Percentiles rank a stretch among this genome's conserved stretches.
Conservation (phyloP, 352 stramenopile genomes). For the Globisporangium megalacanthum region DNA sequence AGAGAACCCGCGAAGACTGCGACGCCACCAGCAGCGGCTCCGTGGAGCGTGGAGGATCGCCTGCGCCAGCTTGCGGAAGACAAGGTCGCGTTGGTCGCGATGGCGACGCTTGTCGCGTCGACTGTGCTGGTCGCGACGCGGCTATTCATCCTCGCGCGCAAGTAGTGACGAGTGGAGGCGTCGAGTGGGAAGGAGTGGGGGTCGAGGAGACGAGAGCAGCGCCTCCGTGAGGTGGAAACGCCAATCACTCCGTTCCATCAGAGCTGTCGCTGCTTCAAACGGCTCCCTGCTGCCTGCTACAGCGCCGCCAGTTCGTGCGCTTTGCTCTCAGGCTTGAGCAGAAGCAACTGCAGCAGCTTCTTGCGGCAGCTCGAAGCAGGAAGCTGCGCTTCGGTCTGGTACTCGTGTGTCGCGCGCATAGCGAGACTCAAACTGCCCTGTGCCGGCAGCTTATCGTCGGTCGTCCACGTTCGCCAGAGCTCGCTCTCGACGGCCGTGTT, state of each 20-base stretch:
- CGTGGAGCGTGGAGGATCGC: background rate
- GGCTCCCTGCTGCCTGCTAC: background rate
- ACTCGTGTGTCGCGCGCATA: slow-evolving; percentile 29
- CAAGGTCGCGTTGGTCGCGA: slow-evolving; percentile 40
- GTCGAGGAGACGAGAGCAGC: background rate
- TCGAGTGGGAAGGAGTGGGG: too few relatives aligned
- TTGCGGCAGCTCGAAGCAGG: slow-evolving; percentile 40
- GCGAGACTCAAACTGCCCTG: slow-evolving; percentile 40
- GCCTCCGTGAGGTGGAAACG: background rate
- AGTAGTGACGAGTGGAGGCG: slow-evolving; percentile 9
- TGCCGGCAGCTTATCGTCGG: slow-evolving; percentile 45
- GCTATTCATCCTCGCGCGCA: slow-evolving; percentile 30
- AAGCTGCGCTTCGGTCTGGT: slow-evolving; percentile 50
- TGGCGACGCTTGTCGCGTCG: slow-evolving; percentile 46
- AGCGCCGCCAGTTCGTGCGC: slow-evolving; percentile 23
- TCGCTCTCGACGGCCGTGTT: slow-evolving; percentile 30
- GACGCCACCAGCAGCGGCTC: background rate
- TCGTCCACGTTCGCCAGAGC: slow-evolving; percentile 51
- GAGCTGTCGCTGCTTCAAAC: background rate
- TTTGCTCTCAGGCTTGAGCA: slow-evolving; percentile 58
- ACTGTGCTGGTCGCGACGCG: slow-evolving; percentile 40
- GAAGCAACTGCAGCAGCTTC: slow-evolving; percentile 49
- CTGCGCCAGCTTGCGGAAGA: slow-evolving; percentile 38
- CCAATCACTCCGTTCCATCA: background rate
- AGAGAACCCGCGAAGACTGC: background rate